Evolutionary conservation across 2,329 filamentous ascomycete species (phyloP), one percentile per base, ranked within the genome.

Genomic region (Onygenales sp.): DNA sequence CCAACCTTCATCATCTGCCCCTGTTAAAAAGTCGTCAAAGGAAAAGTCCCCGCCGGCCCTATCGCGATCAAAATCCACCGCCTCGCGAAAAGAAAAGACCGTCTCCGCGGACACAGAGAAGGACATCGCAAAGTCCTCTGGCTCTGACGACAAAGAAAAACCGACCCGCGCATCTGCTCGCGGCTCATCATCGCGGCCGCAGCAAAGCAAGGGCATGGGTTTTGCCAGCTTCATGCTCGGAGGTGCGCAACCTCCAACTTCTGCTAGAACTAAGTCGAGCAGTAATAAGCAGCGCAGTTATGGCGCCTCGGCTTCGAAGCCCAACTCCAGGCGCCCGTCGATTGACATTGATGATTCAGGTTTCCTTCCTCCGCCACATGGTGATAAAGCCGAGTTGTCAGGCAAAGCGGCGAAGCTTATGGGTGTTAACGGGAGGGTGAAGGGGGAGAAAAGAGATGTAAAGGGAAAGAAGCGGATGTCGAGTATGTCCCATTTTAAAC

Each of bases 331-430:
- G 53, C 84, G 85, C 39, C 77, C 84, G 57, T 86, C 88, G 0
- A 70, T 86, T 13, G 86, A 88, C 51, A 79, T 83, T 56, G 75
- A 78, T 40, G 69, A 74, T 32, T 76, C 76, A 57, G 86, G 83
- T 6, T 74, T 91, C 56, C 77, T 81, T 45, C 87, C 88, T 3
- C 86, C 87, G 21, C 21, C 21, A 7, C 82, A 85, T 2, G 88
- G 90, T 33, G 81, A 86, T 34, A 72, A 77, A 42, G 77, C 77
- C 2, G 79, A 81, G 50, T 78, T 88, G 64, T 79, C 84, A 6
- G 78, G 82, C 45, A 95, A 94, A 69, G 88, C 88, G 32, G 87
- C 88, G 34, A 90, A 84, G 68, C 70, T 92, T 51, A 82, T 93
- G 82, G 90, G 73, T 60, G 70, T 81, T 55, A 74, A 68, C 56